These are phyloP conservation scores for Boletus barrowsii DNA, from an alignment of 768 basidiomycete species.

Conservation along the genomic window DNA sequence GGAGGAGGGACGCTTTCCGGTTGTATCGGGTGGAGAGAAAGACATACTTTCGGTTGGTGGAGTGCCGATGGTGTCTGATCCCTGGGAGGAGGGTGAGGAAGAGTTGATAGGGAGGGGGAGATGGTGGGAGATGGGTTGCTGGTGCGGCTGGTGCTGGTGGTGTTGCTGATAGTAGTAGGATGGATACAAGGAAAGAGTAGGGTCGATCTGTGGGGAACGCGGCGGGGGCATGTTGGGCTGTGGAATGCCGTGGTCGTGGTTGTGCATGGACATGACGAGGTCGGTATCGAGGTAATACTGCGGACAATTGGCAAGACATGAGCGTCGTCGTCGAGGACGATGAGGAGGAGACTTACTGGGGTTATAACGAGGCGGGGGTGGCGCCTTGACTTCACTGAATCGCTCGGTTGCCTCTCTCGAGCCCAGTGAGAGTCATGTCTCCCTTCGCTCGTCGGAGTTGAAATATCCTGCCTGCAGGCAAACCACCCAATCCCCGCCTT, in stretches of 20 bases:
- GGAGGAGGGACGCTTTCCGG: conserved; percentile 66
- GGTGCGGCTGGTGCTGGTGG: conserved; percentile 35
- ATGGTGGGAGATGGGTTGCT: conserved; percentile 50
- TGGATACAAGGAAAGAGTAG: conserved; percentile 64
- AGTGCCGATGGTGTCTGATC: conserved; percentile 72
- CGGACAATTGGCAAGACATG: conserved; percentile 13
- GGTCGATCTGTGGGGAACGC: conserved; percentile 67
- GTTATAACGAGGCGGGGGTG: no score
- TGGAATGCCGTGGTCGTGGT: conserved; percentile 42
- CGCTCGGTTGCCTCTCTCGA: no score
- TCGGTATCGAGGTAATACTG: conserved; percentile 32
- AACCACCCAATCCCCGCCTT: no score
- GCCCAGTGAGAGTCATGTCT: no score
- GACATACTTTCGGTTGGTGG: conserved; percentile 62
- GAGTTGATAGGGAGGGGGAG: conserved; percentile 56
- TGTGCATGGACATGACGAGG: conserved; percentile 42
- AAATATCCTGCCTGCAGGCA: no score
- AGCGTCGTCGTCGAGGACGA: neutral
- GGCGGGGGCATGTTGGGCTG: conserved; percentile 42
- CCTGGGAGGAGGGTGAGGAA: conserved; percentile 78
- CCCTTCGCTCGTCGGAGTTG: no score
- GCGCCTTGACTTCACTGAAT: no score
- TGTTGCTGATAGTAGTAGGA: conserved; percentile 60
- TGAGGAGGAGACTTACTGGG: no score
- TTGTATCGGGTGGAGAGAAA: conserved; percentile 50